phyloP scores from a whole-genome alignment of 768 basidiomycete species.

The Leccinellum luteum region DNA sequence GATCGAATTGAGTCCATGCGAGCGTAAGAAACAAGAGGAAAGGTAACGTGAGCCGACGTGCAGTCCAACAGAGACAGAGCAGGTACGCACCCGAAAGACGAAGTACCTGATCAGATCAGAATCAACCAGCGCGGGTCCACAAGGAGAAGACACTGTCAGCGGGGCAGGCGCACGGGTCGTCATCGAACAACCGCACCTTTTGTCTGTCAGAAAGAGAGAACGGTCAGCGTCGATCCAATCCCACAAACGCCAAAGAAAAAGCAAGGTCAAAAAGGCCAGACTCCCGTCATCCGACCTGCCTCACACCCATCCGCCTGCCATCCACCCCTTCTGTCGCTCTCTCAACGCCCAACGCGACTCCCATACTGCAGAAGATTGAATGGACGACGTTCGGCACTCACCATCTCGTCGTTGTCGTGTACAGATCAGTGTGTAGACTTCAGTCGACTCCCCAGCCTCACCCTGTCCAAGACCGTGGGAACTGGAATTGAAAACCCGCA shows the following conservation, averaged over 20 bases:
- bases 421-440: background rate
- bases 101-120: constrained; percentile 70
- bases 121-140: background rate
- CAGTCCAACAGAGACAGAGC: background rate
- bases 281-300: constrained; percentile 35
- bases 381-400: constrained; percentile 35
- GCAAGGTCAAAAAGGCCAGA: background rate
- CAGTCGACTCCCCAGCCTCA: background rate
- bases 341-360: constrained; percentile 5
- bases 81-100: constrained; percentile 86
- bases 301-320: constrained; percentile 12
- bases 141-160: background rate
- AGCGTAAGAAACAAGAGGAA: background rate
- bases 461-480: constrained; percentile 24
- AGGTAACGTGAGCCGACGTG: background rate
- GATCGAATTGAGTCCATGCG: background rate
- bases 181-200: constrained; percentile 62
- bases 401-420: constrained; percentile 41
- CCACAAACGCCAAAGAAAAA: background rate
- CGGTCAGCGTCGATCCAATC: constrained; percentile 18
- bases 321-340: constrained; percentile 17
- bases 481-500: background rate
- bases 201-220: constrained; percentile 49
- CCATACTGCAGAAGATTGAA: constrained; percentile 2
- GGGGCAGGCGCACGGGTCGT: background rate